These are phyloP conservation scores for Penicillium salamii DNA, from an alignment of 495 filamentous ascomycete species.

Conservation along the genomic window DNA sequence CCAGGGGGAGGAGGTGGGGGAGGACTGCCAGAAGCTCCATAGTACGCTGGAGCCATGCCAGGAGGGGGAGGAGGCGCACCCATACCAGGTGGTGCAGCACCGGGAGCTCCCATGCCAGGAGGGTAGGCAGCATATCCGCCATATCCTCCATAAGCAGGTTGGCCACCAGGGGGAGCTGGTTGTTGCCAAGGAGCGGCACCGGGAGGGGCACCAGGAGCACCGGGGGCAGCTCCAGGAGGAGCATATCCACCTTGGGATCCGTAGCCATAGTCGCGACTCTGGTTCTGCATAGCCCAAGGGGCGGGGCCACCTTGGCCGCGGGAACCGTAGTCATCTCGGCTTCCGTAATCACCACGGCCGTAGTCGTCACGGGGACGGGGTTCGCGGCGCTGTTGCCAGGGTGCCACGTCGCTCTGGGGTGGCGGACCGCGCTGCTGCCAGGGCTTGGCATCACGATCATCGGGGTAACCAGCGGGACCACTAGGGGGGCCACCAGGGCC, in stretches of 20 bases:
- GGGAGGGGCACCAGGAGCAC: conserved; percentile 23
- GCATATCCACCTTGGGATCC: conserved; percentile 35
- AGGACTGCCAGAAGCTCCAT: conserved; percentile 51
- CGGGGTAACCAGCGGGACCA: conserved; percentile 38
- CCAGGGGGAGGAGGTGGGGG: conserved; percentile 49
- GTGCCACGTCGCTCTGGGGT: conserved; percentile 75
- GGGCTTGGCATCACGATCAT: conserved; percentile 67
- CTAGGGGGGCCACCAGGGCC: conserved; percentile 64
- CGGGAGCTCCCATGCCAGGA: conserved; percentile 55
- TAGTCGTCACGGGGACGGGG: conserved; percentile 51
- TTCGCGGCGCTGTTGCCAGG: conserved; percentile 62
- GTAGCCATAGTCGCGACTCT: conserved; percentile 34
- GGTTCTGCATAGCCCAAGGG: conserved; percentile 43
- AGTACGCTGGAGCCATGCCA: conserved; percentile 66
- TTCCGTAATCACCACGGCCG: conserved; percentile 50
- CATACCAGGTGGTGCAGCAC: conserved; percentile 45
- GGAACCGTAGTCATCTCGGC: conserved; percentile 18
- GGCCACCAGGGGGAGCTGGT: conserved; percentile 50
- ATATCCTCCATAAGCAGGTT: conserved; percentile 50
- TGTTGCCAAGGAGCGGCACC: conserved; percentile 66
- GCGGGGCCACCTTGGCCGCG: conserved; percentile 35
- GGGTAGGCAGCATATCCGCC: conserved; percentile 38
- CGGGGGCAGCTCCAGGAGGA: conserved; percentile 23
- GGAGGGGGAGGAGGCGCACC: conserved; percentile 68
- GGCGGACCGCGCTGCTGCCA: conserved; percentile 79